Conservation (phyloP, 805 yeast genomes). For the Hanseniaspora pseudoguilliermondii region DNA sequence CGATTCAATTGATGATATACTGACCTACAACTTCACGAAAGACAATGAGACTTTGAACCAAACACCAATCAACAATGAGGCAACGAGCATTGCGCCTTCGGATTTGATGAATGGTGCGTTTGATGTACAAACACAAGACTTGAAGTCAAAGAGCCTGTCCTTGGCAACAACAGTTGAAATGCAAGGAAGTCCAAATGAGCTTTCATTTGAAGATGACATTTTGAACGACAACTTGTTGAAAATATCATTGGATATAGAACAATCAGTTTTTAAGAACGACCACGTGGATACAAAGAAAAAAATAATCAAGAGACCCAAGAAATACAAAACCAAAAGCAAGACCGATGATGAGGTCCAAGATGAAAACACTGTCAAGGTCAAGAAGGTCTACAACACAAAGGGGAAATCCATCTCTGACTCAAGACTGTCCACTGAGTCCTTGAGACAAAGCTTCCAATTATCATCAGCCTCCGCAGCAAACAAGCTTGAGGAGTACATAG, state of each 20-base stretch:
- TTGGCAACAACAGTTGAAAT: neutral
- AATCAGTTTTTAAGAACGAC: neutral
- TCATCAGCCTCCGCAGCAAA: conserved; percentile 42
- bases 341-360: neutral
- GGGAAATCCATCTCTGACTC: conserved; percentile 33
- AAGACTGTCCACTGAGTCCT: conserved; percentile 43
- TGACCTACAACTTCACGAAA: neutral
- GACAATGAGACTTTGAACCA: neutral
- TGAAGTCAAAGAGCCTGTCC: neutral
- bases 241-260: neutral
- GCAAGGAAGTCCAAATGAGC: neutral
- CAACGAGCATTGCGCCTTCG: neutral
- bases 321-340: neutral
- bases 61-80: neutral
- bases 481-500: conserved; percentile 39
- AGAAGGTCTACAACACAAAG: conserved; percentile 6
- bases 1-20: neutral
- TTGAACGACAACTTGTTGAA: neutral
- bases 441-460: conserved; percentile 40
- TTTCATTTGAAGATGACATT: neutral
- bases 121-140: neutral
- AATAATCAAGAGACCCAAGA: neutral
- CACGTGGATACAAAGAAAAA: neutral
- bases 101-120: neutral
- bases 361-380: neutral